phyloP scores from a whole-genome alignment of 2,329 filamentous ascomycete genomes.

The Teratosphaeria nubilosa region DNA sequence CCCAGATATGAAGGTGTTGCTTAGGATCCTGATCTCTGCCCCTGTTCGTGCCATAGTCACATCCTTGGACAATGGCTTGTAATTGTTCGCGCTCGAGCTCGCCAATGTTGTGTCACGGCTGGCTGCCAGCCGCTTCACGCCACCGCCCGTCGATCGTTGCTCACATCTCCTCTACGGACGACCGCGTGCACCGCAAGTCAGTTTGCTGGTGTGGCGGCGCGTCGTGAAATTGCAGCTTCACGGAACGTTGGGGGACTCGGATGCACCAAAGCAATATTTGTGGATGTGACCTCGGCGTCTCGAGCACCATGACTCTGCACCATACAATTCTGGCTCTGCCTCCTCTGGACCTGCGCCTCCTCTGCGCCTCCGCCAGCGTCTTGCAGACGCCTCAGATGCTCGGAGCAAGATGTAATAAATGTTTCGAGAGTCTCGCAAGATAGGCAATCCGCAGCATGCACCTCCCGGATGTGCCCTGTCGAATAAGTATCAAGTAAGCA shows the following conservation, averaged over 20 bases:
- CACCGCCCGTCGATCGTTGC: not conserved
- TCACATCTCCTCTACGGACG: no score
- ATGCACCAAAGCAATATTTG: not conserved
- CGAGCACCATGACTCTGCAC: no score
- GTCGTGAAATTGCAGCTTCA: not conserved
- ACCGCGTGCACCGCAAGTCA: not conserved
- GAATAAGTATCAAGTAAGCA: no score
- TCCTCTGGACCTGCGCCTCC: no score
- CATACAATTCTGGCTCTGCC: no score
- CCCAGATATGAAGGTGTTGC: not conserved
- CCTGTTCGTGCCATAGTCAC: not conserved
- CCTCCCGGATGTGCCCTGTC: no score
- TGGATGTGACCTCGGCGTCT: no score
- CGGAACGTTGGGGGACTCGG: not conserved
- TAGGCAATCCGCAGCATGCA: no score
- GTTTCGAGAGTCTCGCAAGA: no score
- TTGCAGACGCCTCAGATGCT: no score
- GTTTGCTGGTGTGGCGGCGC: not conserved
- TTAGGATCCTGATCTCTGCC: not conserved
- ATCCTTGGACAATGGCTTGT: not conserved
- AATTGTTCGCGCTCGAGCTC: not conserved
- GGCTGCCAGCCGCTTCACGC: not conserved
- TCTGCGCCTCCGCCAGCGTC: no score
- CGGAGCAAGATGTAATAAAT: no score
- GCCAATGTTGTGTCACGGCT: not conserved